Conservation (phyloP, 352 stramenopile genomes). For the Bremia lactucae region DNA sequence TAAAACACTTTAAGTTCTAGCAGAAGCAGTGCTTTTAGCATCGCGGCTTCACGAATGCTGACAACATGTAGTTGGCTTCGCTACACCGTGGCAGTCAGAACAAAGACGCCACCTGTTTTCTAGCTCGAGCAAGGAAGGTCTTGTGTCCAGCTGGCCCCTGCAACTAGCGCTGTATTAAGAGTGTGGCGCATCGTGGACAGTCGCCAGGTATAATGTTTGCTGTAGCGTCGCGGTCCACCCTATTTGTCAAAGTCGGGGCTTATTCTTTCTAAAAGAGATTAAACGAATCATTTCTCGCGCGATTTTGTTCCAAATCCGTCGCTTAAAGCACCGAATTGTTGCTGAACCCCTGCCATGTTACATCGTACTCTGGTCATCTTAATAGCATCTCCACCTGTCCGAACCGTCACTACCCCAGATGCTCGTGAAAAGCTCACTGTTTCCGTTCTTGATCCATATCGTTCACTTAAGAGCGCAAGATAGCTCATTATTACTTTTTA, state of each 20-base stretch:
- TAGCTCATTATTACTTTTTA: constrained; percentile 12
- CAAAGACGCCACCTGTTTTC: too few species aligned
- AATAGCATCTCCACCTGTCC: constrained; percentile 14
- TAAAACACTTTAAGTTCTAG: too few species aligned
- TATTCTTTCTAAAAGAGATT: constrained; percentile 20
- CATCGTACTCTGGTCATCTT: constrained; percentile 13
- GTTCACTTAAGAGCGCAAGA: constrained; percentile 2
- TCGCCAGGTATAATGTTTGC: too few species aligned
- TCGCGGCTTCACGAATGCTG: too few species aligned
- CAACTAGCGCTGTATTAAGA: constrained; percentile 13
- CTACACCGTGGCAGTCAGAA: too few species aligned
- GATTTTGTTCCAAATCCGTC: constrained; percentile 22
- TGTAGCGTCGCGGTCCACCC: constrained; percentile 12
- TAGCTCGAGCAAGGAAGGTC: constrained; percentile 8
- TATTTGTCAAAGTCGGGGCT: constrained; percentile 15
- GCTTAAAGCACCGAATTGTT: constrained; percentile 27
- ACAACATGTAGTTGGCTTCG: too few species aligned
- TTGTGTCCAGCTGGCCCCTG: constrained; percentile 19
- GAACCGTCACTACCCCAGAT: constrained; percentile 9
- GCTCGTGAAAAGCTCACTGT: constrained; percentile 12
- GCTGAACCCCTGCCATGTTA: constrained; percentile 26
- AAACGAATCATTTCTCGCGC: too few species aligned
- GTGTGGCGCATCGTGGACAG: too few species aligned
- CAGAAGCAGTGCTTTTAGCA: too few species aligned
- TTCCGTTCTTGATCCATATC: constrained; percentile 20